Percentiles rank a stretch among this genome's conserved stretches.
These are phyloP conservation scores for Eucalyptus melliodora DNA, from an alignment of 345 rosid species.

Conservation along the genomic window DNA sequence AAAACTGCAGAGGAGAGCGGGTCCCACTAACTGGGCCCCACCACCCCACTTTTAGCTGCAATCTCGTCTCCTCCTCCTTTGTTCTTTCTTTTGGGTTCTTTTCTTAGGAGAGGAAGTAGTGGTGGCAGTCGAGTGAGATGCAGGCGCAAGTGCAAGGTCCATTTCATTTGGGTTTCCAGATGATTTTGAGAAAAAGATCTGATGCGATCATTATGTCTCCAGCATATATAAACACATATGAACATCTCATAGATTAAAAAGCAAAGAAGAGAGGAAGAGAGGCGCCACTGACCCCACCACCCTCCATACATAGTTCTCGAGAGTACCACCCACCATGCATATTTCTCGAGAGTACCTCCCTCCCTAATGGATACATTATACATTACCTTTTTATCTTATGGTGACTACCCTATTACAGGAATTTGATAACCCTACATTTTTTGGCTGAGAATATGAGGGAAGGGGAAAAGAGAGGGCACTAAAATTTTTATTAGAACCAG, in stretches of 20 bases:
- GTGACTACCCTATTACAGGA: background rate
- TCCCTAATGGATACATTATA: background rate
- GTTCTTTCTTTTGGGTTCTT: background rate
- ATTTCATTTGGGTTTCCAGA: background rate
- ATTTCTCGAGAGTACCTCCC: background rate
- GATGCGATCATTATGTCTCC: background rate
- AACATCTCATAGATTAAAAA: constrained; percentile 20
- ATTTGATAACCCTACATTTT: background rate
- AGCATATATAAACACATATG: background rate
- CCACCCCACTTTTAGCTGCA: background rate
- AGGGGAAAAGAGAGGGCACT: background rate
- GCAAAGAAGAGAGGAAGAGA: constrained; percentile 1
- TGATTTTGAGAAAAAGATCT: background rate
- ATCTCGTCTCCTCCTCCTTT: background rate
- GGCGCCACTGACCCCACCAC: background rate
- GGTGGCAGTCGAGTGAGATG: background rate
- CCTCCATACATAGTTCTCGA: background rate
- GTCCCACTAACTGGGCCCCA: background rate
- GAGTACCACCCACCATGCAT: background rate
- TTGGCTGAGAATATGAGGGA: background rate
- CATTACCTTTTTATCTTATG: background rate
- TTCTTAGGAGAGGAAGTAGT: background rate
- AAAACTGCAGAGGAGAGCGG: no score
- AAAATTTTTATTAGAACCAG: background rate
- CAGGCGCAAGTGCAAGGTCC: background rate